Percentiles rank a stretch among this genome's conserved stretches.
Conservation (phyloP, 495 filamentous ascomycete genomes). For the Penicillium bovifimosum region DNA sequence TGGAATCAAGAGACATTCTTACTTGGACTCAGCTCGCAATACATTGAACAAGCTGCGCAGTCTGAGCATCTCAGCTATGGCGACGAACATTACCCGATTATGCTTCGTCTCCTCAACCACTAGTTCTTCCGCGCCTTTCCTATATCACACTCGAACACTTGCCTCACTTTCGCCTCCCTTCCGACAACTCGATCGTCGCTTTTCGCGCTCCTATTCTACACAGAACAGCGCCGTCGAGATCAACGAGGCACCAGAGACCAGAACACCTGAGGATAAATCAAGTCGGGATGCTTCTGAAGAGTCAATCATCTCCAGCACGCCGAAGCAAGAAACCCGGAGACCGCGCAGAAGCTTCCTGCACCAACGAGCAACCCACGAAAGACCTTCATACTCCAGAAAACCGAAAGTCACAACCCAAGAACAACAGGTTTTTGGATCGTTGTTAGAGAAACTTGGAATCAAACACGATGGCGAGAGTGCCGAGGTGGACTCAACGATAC, state of each 20-base stretch:
- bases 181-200: slow-evolving; percentile 6
- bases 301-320: background rate
- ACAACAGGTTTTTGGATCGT: slow-evolving; percentile 22
- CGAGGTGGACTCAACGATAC: background rate
- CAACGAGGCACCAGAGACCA: background rate
- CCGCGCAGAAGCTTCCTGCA: slow-evolving; percentile 26
- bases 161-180: slow-evolving; percentile 10
- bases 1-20: background rate
- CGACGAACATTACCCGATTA: slow-evolving; percentile 16
- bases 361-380: slow-evolving; percentile 14
- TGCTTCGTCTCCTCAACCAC: slow-evolving; percentile 19
- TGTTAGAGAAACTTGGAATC: slow-evolving; percentile 22
- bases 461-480: slow-evolving; percentile 3
- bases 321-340: background rate
- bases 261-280: background rate
- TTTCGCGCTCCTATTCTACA: slow-evolving; percentile 10
- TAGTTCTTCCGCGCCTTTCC: slow-evolving; percentile 49
- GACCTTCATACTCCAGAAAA: background rate
- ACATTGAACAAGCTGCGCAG: background rate
- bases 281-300: background rate
- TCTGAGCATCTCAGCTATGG: slow-evolving; percentile 10
- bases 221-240: background rate
- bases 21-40: background rate
- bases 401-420: slow-evolving; percentile 26
- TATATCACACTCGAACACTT: slow-evolving; percentile 68